phyloP scores from a whole-genome alignment of 1,284 basidiomycete species.

The Austroboletus niveus region DNA sequence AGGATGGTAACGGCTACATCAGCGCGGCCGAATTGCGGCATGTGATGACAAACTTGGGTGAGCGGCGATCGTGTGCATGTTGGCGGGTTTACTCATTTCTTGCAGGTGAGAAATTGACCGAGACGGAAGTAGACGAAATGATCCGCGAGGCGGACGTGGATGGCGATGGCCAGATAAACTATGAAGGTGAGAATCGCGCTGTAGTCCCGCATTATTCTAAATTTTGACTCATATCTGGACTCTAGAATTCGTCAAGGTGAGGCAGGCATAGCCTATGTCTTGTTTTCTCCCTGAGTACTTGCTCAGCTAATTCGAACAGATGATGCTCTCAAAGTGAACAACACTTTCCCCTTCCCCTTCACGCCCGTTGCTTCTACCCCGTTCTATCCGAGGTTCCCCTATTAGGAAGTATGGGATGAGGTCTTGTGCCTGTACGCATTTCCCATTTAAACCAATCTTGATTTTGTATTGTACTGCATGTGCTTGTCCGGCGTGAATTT shows the following conservation, averaged over 20 bases:
- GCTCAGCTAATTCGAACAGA: slow-evolving; percentile 36
- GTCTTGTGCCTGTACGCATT: slow-evolving; percentile 10
- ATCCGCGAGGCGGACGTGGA: slow-evolving; percentile 97
- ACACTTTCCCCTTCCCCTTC: slow-evolving; percentile 7
- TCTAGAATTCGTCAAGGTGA: slow-evolving; percentile 70
- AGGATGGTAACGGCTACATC: slow-evolving; percentile 82
- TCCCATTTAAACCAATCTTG: slow-evolving; percentile 1
- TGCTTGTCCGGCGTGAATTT: not conserved
- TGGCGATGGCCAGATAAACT: slow-evolving; percentile 90
- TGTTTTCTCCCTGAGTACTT: not conserved
- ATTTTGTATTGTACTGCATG: not conserved
- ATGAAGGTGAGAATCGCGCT: slow-evolving; percentile 56
- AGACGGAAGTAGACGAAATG: slow-evolving; percentile 96
- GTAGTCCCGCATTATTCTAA: not conserved
- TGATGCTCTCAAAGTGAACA: slow-evolving; percentile 57
- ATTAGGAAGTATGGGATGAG: not conserved
- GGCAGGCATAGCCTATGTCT: slow-evolving; percentile 1
- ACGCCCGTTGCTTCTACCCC: slow-evolving; percentile 13
- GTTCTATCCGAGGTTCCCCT: not conserved
- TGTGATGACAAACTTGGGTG: slow-evolving; percentile 91
- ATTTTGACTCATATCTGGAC: not conserved
- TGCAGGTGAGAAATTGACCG: slow-evolving; percentile 87
- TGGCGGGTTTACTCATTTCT: slow-evolving; percentile 11
- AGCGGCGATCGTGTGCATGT: slow-evolving; percentile 26
- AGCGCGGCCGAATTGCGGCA: slow-evolving; percentile 81